Percentiles rank a stretch among this genome's conserved stretches.
Conservation (phyloP, 1,284 basidiomycete species). For the Schizopora paradoxa region DNA sequence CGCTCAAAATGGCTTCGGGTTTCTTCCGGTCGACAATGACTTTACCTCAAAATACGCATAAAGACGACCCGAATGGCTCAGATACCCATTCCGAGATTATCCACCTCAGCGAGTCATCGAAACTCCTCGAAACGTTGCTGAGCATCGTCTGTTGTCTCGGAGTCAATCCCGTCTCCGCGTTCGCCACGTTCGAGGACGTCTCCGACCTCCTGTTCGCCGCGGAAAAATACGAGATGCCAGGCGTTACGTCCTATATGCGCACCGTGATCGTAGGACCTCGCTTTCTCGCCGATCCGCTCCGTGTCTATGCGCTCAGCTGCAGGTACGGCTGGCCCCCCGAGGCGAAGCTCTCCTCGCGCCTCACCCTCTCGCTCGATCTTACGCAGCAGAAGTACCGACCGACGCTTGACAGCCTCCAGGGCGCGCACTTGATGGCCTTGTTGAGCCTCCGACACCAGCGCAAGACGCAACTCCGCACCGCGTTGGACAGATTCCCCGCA, state of each 20-base stretch:
- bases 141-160: constrained; percentile 56
- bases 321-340: constrained; percentile 55
- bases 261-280: constrained; percentile 45
- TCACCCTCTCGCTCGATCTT: constrained; percentile 26
- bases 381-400: neutral
- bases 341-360: constrained; percentile 44
- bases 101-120: constrained; percentile 50
- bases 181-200: constrained; percentile 47
- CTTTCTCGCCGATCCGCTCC: constrained; percentile 46
- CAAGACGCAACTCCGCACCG: neutral
- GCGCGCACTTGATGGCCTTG: neutral
- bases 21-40: constrained; percentile 57
- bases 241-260: constrained; percentile 51
- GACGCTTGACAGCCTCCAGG: neutral
- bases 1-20: constrained; percentile 55
- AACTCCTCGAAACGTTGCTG: constrained; percentile 48
- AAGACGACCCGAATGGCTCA: constrained; percentile 10
- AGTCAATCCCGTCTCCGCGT: constrained; percentile 31
- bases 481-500: neutral
- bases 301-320: constrained; percentile 50
- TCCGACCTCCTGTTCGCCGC: constrained; percentile 53
- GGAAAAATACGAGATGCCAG: constrained; percentile 66
- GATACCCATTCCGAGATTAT: constrained; percentile 34
- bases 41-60: constrained; percentile 39
- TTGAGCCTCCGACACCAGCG: neutral